Evolutionary conservation across 2,329 filamentous ascomycete species (phyloP).

Genomic region (Cylindrodendrum hubeiense): DNA sequence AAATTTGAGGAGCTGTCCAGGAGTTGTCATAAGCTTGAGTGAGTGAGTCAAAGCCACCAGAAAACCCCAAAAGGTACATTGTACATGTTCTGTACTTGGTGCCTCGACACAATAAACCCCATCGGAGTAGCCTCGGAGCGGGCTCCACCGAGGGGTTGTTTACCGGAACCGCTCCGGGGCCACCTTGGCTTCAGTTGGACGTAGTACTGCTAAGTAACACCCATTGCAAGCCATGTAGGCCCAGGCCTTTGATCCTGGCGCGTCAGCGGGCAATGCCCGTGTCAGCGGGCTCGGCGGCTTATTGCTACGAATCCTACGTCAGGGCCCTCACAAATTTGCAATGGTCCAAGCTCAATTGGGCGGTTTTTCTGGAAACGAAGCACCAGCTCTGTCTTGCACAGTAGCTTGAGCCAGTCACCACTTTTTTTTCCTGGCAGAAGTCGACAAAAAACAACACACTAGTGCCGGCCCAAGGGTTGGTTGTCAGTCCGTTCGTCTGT

Average conservation of each 20-base stretch:
- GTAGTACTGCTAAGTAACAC: neutral
- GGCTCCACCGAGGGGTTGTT: conserved; percentile 43
- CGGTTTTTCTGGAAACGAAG: neutral
- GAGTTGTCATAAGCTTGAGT: conserved; percentile 14
- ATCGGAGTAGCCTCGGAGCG: conserved; percentile 48
- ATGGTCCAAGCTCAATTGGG: conserved; percentile 44
- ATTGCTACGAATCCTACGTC: conserved; percentile 37
- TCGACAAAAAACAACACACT: neutral
- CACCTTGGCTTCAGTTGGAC: neutral
- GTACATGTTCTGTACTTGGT: neutral
- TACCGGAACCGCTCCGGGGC: neutral
- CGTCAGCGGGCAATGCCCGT: neutral
- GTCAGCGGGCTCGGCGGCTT: conserved; percentile 6
- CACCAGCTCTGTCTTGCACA: neutral
- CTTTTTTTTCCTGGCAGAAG: neutral
- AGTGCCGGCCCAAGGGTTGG: neutral
- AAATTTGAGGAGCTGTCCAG: conserved; percentile 9
- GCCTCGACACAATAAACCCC: conserved; percentile 18
- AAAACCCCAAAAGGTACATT: conserved; percentile 11
- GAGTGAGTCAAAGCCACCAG: conserved; percentile 21
- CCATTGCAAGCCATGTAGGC: neutral
- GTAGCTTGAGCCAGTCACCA: neutral
- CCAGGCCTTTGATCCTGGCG: conserved; percentile 22
- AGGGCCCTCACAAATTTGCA: conserved; percentile 40
- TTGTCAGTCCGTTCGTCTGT: neutral